Evolutionary conservation across 2,329 filamentous ascomycete species (phyloP).

Genomic region (Fusarium verrucosum): DNA sequence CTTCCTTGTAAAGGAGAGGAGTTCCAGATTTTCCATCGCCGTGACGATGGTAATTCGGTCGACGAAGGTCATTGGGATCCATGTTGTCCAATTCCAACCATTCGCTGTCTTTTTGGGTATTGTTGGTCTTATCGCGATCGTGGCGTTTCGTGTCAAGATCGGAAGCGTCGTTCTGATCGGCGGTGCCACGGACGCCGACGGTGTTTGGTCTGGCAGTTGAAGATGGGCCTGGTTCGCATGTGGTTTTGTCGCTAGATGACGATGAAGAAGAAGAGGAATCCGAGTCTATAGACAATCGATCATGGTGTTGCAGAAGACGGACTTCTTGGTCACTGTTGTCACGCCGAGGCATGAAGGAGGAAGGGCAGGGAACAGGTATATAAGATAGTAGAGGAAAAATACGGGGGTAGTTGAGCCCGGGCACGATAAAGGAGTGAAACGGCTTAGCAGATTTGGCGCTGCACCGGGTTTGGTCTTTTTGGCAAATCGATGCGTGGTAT

Average conservation of each 20-base stretch:
- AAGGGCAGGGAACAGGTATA: constrained; percentile 6
- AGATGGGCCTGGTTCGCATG: constrained; percentile 41
- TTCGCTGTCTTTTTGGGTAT: constrained; percentile 47
- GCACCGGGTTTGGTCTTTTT: constrained; percentile 30
- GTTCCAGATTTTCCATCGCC: constrained; percentile 56
- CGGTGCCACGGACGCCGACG: constrained; percentile 40
- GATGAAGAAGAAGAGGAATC: constrained; percentile 20
- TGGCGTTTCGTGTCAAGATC: constrained; percentile 44
- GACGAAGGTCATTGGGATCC: constrained; percentile 53
- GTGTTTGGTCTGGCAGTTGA: constrained; percentile 38
- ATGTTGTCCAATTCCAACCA: constrained; percentile 48
- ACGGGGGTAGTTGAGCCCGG: constrained; percentile 6
- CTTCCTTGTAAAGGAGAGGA: constrained; percentile 53
- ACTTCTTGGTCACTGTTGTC: constrained; percentile 37
- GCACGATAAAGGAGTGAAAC: constrained; percentile 24
- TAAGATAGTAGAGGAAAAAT: constrained; percentile 18
- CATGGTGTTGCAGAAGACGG: constrained; percentile 32
- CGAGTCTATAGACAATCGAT: constrained; percentile 27
- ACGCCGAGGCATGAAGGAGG: constrained; percentile 37
- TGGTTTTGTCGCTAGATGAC: constrained; percentile 41
- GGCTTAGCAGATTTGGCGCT: constrained; percentile 25
- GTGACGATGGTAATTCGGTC: constrained; percentile 58
- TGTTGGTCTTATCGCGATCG: constrained; percentile 47
- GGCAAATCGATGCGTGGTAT: constrained; percentile 32
- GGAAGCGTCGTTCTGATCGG: constrained; percentile 43